A percentile compares a stretch with the other conserved stretches of the same genome.
phyloP scores from a whole-genome alignment of 2,329 filamentous ascomycete genomes.

The Intubia oerlemansii region DNA sequence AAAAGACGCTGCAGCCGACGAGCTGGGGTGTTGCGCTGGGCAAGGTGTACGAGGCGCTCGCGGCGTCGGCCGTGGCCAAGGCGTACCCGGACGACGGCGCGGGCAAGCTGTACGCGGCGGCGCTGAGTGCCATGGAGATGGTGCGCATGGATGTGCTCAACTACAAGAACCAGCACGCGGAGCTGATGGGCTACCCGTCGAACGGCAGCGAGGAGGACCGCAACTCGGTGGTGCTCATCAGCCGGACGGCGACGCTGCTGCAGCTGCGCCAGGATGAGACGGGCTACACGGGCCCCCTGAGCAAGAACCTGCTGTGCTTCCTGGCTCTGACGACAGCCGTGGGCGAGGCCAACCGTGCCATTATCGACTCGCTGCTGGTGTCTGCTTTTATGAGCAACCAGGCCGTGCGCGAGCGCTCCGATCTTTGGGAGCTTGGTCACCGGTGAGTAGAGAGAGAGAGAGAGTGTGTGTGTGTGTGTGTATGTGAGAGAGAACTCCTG shows the following conservation, averaged over 20 bases:
- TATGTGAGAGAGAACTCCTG: too few species aligned
- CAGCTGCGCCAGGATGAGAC: slow-evolving; percentile 65
- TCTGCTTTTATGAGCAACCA: slow-evolving; percentile 68
- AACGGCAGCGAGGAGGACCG: slow-evolving; percentile 50
- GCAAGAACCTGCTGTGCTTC: slow-evolving; percentile 72
- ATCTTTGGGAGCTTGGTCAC: slow-evolving; percentile 47
- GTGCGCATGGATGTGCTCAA: slow-evolving; percentile 61
- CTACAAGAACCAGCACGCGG: slow-evolving; percentile 35
- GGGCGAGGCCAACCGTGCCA: slow-evolving; percentile 56
- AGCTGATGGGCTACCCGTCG: slow-evolving; percentile 31
- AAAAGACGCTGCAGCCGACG: slow-evolving; percentile 52
- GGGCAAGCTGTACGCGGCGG: slow-evolving; percentile 49
- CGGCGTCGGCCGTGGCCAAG: slow-evolving; percentile 24
- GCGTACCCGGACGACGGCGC: slow-evolving; percentile 20
- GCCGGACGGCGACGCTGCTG: slow-evolving; percentile 64
- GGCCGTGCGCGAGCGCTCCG: slow-evolving; percentile 45
- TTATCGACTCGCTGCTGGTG: slow-evolving; percentile 64
- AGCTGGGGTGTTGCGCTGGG: slow-evolving; percentile 65
- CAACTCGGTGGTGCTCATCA: slow-evolving; percentile 58
- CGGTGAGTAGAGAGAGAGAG: slow-evolving; percentile 36
- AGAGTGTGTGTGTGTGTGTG: too few species aligned
- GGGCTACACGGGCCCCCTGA: slow-evolving; percentile 86
- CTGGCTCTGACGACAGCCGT: slow-evolving; percentile 66
- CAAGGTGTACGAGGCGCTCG: slow-evolving; percentile 41
- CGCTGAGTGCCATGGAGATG: slow-evolving; percentile 70